phyloP scores from a whole-genome alignment of 495 filamentous ascomycete genomes.

The Aspergillus coremiiformis region DNA sequence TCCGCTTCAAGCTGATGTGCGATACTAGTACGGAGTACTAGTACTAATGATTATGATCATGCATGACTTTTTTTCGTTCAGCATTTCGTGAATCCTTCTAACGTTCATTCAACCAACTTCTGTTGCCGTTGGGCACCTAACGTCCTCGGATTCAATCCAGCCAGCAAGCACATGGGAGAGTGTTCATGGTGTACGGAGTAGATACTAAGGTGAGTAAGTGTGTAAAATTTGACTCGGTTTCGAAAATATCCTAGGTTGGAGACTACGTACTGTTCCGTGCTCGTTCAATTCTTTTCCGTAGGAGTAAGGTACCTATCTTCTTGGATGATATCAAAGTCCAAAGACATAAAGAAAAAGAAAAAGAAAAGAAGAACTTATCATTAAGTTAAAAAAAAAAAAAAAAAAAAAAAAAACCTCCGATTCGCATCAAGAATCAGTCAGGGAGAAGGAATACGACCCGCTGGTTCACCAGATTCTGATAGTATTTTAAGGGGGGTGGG shows the following conservation, averaged over 20 bases:
- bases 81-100: neutral
- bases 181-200: constrained; percentile 1
- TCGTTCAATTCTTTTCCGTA: constrained; percentile 7
- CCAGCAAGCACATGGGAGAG: constrained; percentile 1
- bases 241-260: constrained; percentile 5
- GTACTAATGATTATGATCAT: neutral
- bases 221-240: neutral
- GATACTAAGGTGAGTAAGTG: neutral
- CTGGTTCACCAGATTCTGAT: neutral
- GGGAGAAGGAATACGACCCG: constrained; percentile 1
- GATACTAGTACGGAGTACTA: neutral
- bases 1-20: neutral
- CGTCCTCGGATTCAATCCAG: constrained; percentile 7
- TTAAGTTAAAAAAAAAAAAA: too few relatives aligned
- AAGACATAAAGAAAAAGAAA: constrained; percentile 1
- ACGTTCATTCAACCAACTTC: constrained; percentile 11
- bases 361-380: neutral
- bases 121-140: constrained; percentile 15
- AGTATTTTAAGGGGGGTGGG: neutral
- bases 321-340: neutral
- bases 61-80: neutral
- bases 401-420: constrained; percentile 9
- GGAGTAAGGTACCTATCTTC: neutral
- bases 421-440: constrained; percentile 4
- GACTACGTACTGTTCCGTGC: constrained; percentile 3